Evolutionary conservation across 225 moss, liverwort and hornwort genomes (phyloP).

Genomic region (Polytrichum commune): DNA sequence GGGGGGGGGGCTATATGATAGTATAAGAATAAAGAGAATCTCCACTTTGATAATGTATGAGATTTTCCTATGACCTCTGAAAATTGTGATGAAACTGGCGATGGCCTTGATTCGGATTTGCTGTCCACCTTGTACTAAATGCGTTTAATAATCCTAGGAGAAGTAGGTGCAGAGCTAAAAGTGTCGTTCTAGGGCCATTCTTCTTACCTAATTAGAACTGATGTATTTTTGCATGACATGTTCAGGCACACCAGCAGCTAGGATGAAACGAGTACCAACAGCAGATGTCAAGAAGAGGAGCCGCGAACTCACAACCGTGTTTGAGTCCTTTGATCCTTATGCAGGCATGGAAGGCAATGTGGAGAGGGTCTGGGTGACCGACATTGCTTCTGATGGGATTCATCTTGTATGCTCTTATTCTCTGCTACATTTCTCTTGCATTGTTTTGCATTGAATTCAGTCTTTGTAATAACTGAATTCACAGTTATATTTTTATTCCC

Average conservation of each 20-base stretch:
- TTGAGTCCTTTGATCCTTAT: conserved; percentile 80
- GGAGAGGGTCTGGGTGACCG: conserved; percentile 87
- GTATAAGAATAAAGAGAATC: no score
- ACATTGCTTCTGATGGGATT: conserved; percentile 73
- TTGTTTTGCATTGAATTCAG: background rate
- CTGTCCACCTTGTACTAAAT: no score
- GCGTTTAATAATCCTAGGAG: no score
- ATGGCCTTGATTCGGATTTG: no score
- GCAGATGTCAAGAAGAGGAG: conserved; percentile 88
- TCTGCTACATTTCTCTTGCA: background rate
- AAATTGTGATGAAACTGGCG: no score
- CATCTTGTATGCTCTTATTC: conserved; percentile 54
- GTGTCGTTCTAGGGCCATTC: no score
- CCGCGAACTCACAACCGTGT: conserved; percentile 70
- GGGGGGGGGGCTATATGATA: no score
- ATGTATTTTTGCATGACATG: background rate
- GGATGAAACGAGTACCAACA: conserved; percentile 91
- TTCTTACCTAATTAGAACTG: background rate
- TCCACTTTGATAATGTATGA: no score
- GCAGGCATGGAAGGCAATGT: conserved; percentile 65
- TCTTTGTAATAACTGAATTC: background rate
- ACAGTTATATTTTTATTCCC: no score
- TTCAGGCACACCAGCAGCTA: conserved; percentile 88
- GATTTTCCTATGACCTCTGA: no score
- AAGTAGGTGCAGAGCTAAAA: no score